Evolutionary conservation across 1,284 basidiomycete species (phyloP), one percentile per base, ranked within the genome.

Genomic region (Sanguinoderma infundibulare): DNA sequence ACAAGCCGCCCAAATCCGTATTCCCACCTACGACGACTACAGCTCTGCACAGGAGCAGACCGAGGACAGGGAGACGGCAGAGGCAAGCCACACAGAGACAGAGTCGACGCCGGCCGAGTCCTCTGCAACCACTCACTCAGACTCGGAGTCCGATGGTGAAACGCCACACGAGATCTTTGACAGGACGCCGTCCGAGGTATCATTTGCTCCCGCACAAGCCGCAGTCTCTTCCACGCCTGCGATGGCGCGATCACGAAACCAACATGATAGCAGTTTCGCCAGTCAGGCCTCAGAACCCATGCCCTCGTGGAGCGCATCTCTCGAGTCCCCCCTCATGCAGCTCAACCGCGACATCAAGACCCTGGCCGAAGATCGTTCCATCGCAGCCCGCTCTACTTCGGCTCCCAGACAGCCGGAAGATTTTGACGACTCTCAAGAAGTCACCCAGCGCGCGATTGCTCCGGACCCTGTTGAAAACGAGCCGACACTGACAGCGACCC

Each of bases 1-100:
- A 72, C 86, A 91, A 67, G 94, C 95, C 5, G 95, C 95, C 2
- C 89, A 95, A 69, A 90, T 96, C 42, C 87, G 88, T 44, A 90
- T 95, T 54, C 88, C 90, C 22, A 85, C 87, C 9, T 83, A 83
- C 58, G 88, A 89, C 35, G 87, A 93, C 57, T 81, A 87, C 67
- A 83, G 80, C 24, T 82, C 81, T 9, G 75, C 80, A 32, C 81
- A 85, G 53, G 85, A 86, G 35, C 76, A 81, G 17, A 74, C 78
- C 20, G 81, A 81, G 1, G 72, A 78, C 34, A 52, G 42, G 53
- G 71, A 78, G 35, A 47, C 44, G 52, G 53, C 59, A 8, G 61
- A 66, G 10, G 24, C 38, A 6, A 60, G 53, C n/a, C 64, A 58
- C 8, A 40, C 47, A 4, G 55, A 51, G 39, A 56, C 60, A 14